Evolutionary conservation across 1,284 basidiomycete species (phyloP).

Genomic region (Vanrija sp.): DNA sequence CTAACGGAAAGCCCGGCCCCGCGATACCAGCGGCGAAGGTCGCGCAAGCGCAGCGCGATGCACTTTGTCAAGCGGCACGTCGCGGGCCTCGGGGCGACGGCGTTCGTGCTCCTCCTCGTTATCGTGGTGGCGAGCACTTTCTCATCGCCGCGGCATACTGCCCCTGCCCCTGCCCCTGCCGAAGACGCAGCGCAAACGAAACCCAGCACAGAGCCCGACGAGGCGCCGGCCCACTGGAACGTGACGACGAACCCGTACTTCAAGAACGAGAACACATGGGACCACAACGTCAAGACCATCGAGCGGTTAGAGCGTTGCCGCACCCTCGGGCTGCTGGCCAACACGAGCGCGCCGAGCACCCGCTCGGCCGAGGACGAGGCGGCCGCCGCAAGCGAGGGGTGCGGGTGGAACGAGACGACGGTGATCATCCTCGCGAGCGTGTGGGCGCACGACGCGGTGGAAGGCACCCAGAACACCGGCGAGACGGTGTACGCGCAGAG

Average conservation of each 20-base stretch:
- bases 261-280: constrained; percentile 25
- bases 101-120: too few relatives aligned
- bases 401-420: constrained; percentile 38
- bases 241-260: constrained; percentile 26
- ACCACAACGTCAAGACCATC: constrained; percentile 28
- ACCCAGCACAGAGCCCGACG: too few relatives aligned
- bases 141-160: too few relatives aligned
- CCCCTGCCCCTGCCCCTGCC: too few relatives aligned
- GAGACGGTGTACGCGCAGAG: constrained; percentile 38
- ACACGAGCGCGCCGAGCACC: constrained; percentile 15
- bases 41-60: too few relatives aligned
- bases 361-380: constrained; percentile 19
- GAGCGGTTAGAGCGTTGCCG: constrained; percentile 24
- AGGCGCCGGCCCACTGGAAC: too few relatives aligned
- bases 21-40: too few relatives aligned
- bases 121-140: too few relatives aligned
- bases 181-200: too few relatives aligned
- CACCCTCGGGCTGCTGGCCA: constrained; percentile 25
- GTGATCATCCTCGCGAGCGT: constrained; percentile 33
- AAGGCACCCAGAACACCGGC: constrained; percentile 21
- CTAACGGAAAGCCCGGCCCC: too few relatives aligned
- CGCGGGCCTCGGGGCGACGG: too few relatives aligned
- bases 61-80: too few relatives aligned
- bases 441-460: constrained; percentile 30
- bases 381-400: constrained; percentile 23